Base-by-base conservation (phyloP, 2,329 filamentous ascomycete genomes). In the Pleomassaria siparia region DNA sequence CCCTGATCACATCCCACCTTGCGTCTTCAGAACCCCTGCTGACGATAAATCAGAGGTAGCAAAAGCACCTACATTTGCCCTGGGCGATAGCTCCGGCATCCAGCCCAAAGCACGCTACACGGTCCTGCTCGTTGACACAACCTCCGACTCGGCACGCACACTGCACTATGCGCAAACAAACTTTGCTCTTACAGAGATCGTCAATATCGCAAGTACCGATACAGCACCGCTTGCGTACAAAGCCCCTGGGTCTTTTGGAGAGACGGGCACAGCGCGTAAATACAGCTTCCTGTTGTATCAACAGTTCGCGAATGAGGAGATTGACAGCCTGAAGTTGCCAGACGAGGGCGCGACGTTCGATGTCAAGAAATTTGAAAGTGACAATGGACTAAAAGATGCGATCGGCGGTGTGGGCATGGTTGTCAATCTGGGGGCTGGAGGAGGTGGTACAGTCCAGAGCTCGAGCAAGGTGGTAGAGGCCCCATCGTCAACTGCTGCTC, bases 261-360 rank as follows among this genome's bases (percentile, higher is more conserved):
- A 70, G 46, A 60, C 55, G 13, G 65, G 67, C 8, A 58, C 65
- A 32, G 54, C 59, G 10, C 44, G 63, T 22, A 60, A 67, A 36
- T 70, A 70, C 47, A 52, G 52, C 7, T 70, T 69, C 35, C 43
- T 70, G 20, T 56, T 70, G 62, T 70, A 64, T 20, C 44, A 55
- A 18, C 44, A 60, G 24, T 56, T 66, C 15, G 44, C 50, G 2
- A 20, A 50, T 13, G n/a, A 7, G 8, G 28, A 40, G 24, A 15
- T 33, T 15, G 11, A 10, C 8, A 16, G 4, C 3, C 40, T 69
- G 45, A 53, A 64, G 41, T 9, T 67, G 5, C 67, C 65, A 1
- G 52, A 40, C 1, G 53, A 65, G 18, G 59, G 59, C 1, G 58
- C 59, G 26, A 37, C 45, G 9, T 67, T 70, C 28, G 59, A 67